phyloP scores from a whole-genome alignment of 331 rosid species.

The Arachis monticola region DNA sequence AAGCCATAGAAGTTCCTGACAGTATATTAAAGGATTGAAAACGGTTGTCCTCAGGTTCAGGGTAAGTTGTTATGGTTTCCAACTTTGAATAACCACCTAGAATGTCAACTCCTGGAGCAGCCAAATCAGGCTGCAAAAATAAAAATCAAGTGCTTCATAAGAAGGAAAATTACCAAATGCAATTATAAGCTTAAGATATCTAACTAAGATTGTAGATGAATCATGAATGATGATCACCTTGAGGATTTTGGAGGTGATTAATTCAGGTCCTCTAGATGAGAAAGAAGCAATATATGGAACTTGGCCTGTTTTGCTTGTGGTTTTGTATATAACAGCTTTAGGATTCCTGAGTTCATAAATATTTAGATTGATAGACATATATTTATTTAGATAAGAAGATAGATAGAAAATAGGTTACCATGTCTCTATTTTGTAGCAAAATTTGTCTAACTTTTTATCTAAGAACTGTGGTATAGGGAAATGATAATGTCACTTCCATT shows the following conservation, averaged over 20 bases:
- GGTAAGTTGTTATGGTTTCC: constrained; percentile 46
- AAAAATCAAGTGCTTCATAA: constrained; percentile 25
- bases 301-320: constrained; percentile 31
- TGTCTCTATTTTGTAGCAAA: no score
- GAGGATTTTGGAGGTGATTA: constrained; percentile 54
- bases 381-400: no score
- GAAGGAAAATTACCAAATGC: background rate
- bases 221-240: constrained; percentile 50
- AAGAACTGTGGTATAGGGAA: no score
- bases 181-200: background rate
- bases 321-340: constrained; percentile 60
- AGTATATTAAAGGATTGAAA: constrained; percentile 53
- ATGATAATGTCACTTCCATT: no score
- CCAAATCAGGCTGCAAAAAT: constrained; percentile 73
- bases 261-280: constrained; percentile 88
- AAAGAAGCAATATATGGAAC: constrained; percentile 80
- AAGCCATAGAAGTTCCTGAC: constrained; percentile 93
- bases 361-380: no score
- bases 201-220: background rate
- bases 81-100: constrained; percentile 69
- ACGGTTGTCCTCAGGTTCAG: constrained; percentile 43
- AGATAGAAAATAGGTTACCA: no score
- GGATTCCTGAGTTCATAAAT: constrained; percentile 55
- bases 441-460: no score
- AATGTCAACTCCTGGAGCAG: constrained; percentile 85